Conservation (phyloP, 202 grass and related monocot genomes). For the Dendrocalamus latiflorus region DNA sequence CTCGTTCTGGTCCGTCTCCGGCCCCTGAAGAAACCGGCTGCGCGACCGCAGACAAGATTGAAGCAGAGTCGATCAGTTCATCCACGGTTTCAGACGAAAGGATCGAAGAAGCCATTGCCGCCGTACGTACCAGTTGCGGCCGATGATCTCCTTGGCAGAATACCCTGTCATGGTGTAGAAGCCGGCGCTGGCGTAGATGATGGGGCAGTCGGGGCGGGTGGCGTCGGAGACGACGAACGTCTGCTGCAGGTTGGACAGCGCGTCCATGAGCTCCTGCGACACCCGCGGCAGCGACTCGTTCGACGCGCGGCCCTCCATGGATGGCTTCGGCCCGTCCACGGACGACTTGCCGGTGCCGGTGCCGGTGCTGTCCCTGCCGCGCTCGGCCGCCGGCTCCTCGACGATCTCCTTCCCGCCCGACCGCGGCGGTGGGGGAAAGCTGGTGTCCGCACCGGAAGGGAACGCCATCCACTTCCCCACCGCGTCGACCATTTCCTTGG, state of each 20-base stretch:
- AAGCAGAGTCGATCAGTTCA: not conserved
- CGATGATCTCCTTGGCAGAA: slow-evolving; percentile 60
- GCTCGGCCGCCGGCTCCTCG: slow-evolving; percentile 35
- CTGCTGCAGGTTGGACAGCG: slow-evolving; percentile 76
- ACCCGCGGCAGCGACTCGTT: slow-evolving; percentile 51
- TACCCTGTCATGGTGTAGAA: slow-evolving; percentile 95
- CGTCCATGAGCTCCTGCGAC: slow-evolving; percentile 88
- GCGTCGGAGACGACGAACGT: slow-evolving; percentile 97
- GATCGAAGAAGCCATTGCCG: not conserved
- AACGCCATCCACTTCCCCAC: slow-evolving; percentile 84
- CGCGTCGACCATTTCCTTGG: slow-evolving; percentile 6
- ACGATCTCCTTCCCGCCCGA: slow-evolving; percentile 41
- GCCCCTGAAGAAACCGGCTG: slow-evolving; percentile 87
- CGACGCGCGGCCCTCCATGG: slow-evolving; percentile 38
- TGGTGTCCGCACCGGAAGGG: slow-evolving; percentile 10
- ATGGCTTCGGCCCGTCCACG: slow-evolving; percentile 23
- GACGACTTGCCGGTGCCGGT: slow-evolving; percentile 31
- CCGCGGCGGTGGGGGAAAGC: slow-evolving; percentile 10
- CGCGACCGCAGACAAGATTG: not conserved
- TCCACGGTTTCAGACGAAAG: not conserved
- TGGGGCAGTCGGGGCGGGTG: no score
- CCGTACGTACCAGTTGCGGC: slow-evolving; percentile 61
- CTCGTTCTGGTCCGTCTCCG: slow-evolving; percentile 65
- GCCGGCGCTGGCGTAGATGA: slow-evolving; percentile 83
- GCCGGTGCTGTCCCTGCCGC: not conserved